These are phyloP conservation scores for Carex sylvatica DNA, from an alignment of 202 grass and related monocot species.

Conservation along the genomic window DNA sequence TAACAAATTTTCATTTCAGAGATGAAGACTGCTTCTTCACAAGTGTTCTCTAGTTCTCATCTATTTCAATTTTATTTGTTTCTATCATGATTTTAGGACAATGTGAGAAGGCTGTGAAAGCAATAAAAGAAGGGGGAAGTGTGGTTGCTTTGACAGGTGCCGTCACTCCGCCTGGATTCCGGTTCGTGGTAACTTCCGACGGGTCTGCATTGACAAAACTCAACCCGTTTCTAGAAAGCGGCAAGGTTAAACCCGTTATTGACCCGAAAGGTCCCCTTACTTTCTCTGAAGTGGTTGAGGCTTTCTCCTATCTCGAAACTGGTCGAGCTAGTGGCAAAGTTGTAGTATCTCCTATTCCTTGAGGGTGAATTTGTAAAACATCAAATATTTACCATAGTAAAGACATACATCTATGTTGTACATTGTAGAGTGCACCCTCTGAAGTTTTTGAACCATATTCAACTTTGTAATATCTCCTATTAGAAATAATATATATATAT, in stretches of 20 bases:
- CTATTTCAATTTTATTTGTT: background rate
- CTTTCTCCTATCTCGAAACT: constrained; percentile 84
- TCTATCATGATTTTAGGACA: constrained; percentile 49
- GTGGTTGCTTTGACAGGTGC: constrained; percentile 71
- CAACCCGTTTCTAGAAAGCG: constrained; percentile 75
- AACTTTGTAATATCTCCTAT: background rate
- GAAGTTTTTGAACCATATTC: too few relatives aligned
- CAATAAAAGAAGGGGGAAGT: constrained; percentile 71
- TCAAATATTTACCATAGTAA: background rate
- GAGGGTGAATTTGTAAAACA: constrained; percentile 9
- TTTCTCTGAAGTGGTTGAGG: constrained; percentile 66
- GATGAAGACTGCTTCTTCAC: background rate
- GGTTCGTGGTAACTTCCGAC: constrained; percentile 77
- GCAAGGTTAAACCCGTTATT: constrained; percentile 70
- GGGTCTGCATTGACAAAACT: constrained; percentile 58
- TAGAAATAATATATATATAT: background rate
- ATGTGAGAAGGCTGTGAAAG: constrained; percentile 69
- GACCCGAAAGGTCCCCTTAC: constrained; percentile 57
- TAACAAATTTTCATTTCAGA: background rate
- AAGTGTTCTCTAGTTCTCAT: background rate
- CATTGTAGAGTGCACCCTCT: background rate
- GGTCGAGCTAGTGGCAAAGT: constrained; percentile 73
- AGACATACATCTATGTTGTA: background rate
- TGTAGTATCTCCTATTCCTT: constrained; percentile 66
- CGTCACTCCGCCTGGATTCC: constrained; percentile 61